Percentiles rank a stretch among this genome's conserved stretches.
Conservation (phyloP, 345 rosid genomes). For the Euclidium syriacum region DNA sequence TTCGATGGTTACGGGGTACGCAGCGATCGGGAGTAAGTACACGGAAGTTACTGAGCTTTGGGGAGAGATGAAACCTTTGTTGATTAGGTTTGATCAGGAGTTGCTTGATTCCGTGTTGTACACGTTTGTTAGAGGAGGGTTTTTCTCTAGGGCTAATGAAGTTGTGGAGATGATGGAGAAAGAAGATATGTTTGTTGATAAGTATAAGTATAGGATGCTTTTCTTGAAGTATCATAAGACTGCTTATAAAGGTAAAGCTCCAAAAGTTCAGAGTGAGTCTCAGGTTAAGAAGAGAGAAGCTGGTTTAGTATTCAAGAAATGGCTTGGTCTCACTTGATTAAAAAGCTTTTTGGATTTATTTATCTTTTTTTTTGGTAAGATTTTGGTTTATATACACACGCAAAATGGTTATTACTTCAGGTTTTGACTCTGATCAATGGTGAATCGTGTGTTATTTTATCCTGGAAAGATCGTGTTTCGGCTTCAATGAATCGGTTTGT, state of each 20-base stretch:
- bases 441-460: too few relatives aligned
- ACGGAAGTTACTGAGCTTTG: conserved; percentile 85
- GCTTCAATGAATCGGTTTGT: too few relatives aligned
- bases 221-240: conserved; percentile 94
- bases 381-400: conserved; percentile 1
- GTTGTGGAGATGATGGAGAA: conserved; percentile 79
- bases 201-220: conserved; percentile 75
- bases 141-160: conserved; percentile 74
- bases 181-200: conserved; percentile 79
- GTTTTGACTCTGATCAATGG: too few relatives aligned
- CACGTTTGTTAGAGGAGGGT: conserved; percentile 88
- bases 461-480: too few relatives aligned
- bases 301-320: conserved; percentile 62
- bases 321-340: conserved; percentile 64
- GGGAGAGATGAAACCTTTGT: conserved; percentile 91
- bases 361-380: conserved; percentile 20
- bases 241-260: conserved; percentile 76
- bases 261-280: conserved; percentile 80
- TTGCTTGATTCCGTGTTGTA: conserved; percentile 86
- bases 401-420: too few relatives aligned
- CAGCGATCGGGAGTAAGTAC: conserved; percentile 85
- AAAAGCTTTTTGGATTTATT: conserved; percentile 10
- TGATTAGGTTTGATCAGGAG: conserved; percentile 86
- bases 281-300: conserved; percentile 78
- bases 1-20: conserved; percentile 87